Evolutionary conservation across 1,139 yeast species (phyloP).

Genomic region (Maudiozyma humilis): DNA sequence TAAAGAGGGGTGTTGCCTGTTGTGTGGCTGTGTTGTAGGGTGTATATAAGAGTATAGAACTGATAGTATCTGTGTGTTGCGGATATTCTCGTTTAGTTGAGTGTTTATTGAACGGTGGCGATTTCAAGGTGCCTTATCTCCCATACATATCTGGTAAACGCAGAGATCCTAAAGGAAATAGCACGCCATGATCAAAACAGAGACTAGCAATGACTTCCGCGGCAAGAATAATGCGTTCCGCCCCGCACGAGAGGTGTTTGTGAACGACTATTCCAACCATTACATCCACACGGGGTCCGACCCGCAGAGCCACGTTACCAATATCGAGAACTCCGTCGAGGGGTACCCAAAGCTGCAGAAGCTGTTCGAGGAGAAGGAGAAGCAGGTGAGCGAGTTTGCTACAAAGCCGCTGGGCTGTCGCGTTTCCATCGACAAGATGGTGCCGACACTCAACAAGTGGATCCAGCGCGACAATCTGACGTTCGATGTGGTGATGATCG

Average conservation of each 20-base stretch:
- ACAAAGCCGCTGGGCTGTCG: constrained; percentile 60
- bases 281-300: constrained; percentile 52
- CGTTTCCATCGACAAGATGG: constrained; percentile 44
- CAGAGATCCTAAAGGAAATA: not conserved
- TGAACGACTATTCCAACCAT: constrained; percentile 64
- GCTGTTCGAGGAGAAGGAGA: constrained; percentile 53
- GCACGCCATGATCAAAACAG: not conserved
- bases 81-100: no score
- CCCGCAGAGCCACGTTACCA: constrained; percentile 60
- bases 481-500: constrained; percentile 88
- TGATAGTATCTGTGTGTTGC: no score
- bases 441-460: constrained; percentile 54
- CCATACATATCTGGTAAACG: not conserved
- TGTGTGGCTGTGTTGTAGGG: not conserved
- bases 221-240: constrained; percentile 19
- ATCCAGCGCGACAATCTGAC: constrained; percentile 45
- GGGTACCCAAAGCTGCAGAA: constrained; percentile 81
- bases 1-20: not conserved
- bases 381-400: constrained; percentile 44
- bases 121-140: no score
- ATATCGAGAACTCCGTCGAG: constrained; percentile 54
- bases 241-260: constrained; percentile 20
- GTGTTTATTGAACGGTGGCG: not conserved
- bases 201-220: constrained; percentile 4
- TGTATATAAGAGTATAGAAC: not conserved